Conservation (phyloP, 148 eudicot species). For the Rhododendron kiyosumense region DNA sequence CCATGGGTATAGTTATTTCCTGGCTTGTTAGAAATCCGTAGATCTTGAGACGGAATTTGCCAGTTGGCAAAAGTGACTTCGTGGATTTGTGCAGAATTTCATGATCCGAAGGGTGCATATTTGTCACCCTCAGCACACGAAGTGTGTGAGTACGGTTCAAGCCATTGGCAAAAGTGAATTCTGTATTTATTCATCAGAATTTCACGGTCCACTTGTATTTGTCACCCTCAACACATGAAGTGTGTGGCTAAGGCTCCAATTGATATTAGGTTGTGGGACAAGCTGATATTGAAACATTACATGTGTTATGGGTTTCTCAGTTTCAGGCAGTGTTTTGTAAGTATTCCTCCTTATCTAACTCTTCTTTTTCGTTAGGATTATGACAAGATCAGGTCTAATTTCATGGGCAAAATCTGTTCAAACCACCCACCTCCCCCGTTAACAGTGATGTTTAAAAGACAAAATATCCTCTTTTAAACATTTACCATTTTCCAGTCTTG, state of each 20-base stretch:
- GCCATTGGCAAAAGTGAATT: not conserved
- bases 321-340: too few species aligned
- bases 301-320: too few species aligned
- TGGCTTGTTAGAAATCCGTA: not conserved
- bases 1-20: not conserved
- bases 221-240: not conserved
- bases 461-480: not conserved
- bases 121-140: not conserved
- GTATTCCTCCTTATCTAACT: too few species aligned
- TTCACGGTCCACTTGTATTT: not conserved
- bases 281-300: too few species aligned
- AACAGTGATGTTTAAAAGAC: not conserved
- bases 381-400: not conserved
- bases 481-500: not conserved
- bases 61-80: not conserved
- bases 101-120: not conserved
- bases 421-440: not conserved
- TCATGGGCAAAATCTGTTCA: not conserved
- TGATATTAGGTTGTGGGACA: too few species aligned
- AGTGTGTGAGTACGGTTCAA: not conserved
- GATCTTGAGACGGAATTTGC: not conserved
- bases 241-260: too few species aligned
- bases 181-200: not conserved
- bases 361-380: not conserved
- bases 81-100: not conserved